Conservation (phyloP, 345 rosid genomes). For the Populus ilicifolia region DNA sequence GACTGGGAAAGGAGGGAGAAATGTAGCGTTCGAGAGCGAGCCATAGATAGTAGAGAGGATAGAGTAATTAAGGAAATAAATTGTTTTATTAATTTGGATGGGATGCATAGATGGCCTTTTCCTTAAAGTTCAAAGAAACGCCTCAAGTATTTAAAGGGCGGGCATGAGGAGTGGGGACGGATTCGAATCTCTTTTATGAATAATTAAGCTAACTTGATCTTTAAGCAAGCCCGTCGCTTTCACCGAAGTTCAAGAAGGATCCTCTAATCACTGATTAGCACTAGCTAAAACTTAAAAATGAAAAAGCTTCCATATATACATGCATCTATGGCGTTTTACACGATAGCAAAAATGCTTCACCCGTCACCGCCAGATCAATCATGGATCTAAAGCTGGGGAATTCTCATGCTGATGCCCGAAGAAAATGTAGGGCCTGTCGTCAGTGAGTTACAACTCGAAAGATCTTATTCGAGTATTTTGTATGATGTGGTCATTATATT, state of each 20-base stretch:
- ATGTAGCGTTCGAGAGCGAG: too few relatives aligned
- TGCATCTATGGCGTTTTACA: neutral
- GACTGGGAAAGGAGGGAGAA: too few relatives aligned
- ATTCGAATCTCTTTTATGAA: slow-evolving; percentile 19
- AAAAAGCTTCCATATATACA: too few relatives aligned
- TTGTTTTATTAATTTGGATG: too few relatives aligned
- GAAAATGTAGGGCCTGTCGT: neutral
- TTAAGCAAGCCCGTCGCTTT: slow-evolving; percentile 23
- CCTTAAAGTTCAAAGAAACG: neutral
- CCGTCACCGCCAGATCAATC: neutral
- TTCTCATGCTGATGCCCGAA: neutral
- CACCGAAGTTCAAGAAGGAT: slow-evolving; percentile 8
- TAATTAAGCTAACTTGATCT: slow-evolving; percentile 25
- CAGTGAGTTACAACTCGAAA: neutral
- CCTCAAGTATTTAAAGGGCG: neutral
- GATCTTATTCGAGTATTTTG: neutral
- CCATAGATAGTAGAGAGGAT: too few relatives aligned
- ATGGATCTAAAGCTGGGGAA: neutral
- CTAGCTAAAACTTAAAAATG: too few relatives aligned
- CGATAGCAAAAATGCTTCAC: neutral
- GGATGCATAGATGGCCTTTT: neutral
- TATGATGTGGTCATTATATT: neutral
- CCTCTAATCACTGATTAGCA: neutral
- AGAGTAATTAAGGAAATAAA: too few relatives aligned
- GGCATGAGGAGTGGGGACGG: slow-evolving; percentile 18